These are phyloP conservation scores for Singerocomus inundabilis DNA, from an alignment of 1,284 basidiomycete genomes.

Conservation along the genomic window DNA sequence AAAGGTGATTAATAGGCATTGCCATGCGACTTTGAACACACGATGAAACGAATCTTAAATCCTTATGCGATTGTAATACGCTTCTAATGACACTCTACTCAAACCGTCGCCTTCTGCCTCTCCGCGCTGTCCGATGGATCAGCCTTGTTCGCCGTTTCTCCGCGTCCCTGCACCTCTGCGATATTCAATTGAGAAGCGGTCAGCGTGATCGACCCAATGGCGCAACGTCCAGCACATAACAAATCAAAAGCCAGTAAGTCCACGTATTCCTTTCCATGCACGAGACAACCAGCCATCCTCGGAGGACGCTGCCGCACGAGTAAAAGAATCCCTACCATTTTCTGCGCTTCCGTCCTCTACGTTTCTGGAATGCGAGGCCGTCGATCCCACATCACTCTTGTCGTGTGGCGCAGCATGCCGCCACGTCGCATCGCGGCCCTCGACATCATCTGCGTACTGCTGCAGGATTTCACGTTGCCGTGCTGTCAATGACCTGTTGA, in stretches of 20 bases:
- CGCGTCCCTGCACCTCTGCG: conserved; percentile 20
- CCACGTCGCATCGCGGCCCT: conserved; percentile 52
- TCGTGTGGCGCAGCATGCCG: conserved; percentile 23
- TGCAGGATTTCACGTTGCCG: conserved; percentile 88
- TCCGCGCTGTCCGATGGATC: conserved; percentile 34
- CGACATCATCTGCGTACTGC: conserved; percentile 90
- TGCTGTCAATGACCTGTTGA: conserved; percentile 69
- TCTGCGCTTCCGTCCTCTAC: conserved; percentile 34
- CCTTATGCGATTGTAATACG: conserved; percentile 19
- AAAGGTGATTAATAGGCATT: conserved; percentile 3
- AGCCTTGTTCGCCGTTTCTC: conserved; percentile 20
- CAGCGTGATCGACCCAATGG: conserved; percentile 41
- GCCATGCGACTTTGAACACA: conserved; percentile 21
- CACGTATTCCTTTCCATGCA: conserved; percentile 63
- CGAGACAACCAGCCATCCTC: conserved; percentile 66
- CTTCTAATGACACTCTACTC: conserved; percentile 36
- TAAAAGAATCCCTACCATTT: conserved; percentile 75
- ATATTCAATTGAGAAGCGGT: conserved; percentile 35
- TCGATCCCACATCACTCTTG: conserved; percentile 23
- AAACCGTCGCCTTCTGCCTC: conserved; percentile 44
- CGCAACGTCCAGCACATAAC: conserved; percentile 34
- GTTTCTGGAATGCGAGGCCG: conserved; percentile 24
- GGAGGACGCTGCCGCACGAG: conserved; percentile 49
- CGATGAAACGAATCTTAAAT: conserved; percentile 19
- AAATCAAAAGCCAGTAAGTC: conserved; percentile 68